phyloP scores from a whole-genome alignment of 1,284 basidiomycete species.

The Rugosomyces carneus region DNA sequence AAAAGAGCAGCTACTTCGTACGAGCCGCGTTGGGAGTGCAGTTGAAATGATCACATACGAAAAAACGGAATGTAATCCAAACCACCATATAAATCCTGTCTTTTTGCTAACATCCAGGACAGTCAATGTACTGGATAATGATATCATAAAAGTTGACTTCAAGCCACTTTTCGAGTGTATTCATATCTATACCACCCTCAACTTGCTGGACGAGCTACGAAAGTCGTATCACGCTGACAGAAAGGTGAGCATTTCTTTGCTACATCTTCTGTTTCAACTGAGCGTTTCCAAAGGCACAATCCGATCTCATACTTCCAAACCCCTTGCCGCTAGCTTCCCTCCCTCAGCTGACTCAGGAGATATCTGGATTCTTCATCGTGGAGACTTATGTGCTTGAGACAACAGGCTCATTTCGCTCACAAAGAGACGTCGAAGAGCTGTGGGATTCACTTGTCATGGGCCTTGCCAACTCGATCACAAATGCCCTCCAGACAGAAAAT shows the following conservation, averaged over 20 bases:
- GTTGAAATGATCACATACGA: conserved; percentile 94
- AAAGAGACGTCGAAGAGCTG: conserved; percentile 89
- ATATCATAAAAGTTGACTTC: conserved; percentile 87
- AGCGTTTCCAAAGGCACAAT: conserved; percentile 71
- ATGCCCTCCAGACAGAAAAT: conserved; percentile 68
- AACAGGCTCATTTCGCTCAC: conserved; percentile 80
- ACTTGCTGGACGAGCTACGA: conserved; percentile 85
- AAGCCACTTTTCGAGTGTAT: conserved; percentile 95
- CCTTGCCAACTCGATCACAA: conserved; percentile 72
- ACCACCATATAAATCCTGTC: not conserved
- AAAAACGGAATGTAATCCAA: conserved; percentile 83
- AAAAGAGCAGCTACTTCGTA: conserved; percentile 66
- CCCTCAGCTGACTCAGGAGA: conserved; percentile 77
- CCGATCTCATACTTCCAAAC: conserved; percentile 85
- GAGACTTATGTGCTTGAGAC: conserved; percentile 91
- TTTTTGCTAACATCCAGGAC: conserved; percentile 2
- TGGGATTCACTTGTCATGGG: conserved; percentile 89
- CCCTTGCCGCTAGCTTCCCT: conserved; percentile 54
- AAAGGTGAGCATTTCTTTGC: conserved; percentile 50
- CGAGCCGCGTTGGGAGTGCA: conserved; percentile 88
- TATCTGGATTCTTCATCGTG: conserved; percentile 98
- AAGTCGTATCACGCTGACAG: conserved; percentile 93
- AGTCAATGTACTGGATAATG: conserved; percentile 93
- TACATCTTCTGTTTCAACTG: conserved; percentile 8
- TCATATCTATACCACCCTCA: conserved; percentile 92